Conservation (phyloP, 2,329 filamentous ascomycete genomes). For the Calonectria crousiana region DNA sequence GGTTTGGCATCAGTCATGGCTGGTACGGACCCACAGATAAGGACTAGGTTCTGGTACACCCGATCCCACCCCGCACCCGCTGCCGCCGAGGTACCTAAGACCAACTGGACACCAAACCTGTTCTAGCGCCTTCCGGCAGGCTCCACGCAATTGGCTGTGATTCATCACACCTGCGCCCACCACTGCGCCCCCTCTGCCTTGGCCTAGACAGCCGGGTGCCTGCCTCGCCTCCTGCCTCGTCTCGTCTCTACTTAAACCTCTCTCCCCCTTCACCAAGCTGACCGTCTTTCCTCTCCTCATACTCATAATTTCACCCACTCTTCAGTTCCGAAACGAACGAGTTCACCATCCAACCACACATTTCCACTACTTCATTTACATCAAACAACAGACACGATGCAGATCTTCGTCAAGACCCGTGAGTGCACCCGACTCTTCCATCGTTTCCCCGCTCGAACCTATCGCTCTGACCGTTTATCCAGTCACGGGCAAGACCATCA, state of each 20-base stretch:
- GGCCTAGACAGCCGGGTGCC: constrained; percentile 5
- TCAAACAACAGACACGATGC: constrained; percentile 73
- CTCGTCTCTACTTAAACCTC: constrained; percentile 48
- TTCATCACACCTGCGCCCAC: constrained; percentile 53
- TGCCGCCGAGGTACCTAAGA: constrained; percentile 37
- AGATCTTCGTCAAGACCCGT: constrained; percentile 99
- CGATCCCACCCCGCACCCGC: constrained; percentile 3
- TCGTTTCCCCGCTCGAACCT: neutral
- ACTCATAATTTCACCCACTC: constrained; percentile 16
- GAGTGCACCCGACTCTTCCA: constrained; percentile 59
- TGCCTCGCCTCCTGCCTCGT: constrained; percentile 46
- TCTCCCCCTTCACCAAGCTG: constrained; percentile 36
- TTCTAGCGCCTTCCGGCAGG: constrained; percentile 56
- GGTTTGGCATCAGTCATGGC: constrained; percentile 33
- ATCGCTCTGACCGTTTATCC: constrained; percentile 43
- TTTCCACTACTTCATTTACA: constrained; percentile 38
- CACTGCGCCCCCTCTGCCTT: constrained; percentile 29
- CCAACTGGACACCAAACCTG: constrained; percentile 37
- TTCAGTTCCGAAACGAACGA: constrained; percentile 24
- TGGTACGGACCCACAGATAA: constrained; percentile 35
- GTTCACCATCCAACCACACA: constrained; percentile 24
- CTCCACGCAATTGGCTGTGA: constrained; percentile 45
- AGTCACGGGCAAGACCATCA: constrained; percentile 77
- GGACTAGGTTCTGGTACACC: constrained; percentile 36
- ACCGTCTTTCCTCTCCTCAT: constrained; percentile 25